Percentiles rank a stretch among this genome's conserved stretches.
Conservation (phyloP, 495 filamentous ascomycete genomes). For the Endocarpon pusillum region DNA sequence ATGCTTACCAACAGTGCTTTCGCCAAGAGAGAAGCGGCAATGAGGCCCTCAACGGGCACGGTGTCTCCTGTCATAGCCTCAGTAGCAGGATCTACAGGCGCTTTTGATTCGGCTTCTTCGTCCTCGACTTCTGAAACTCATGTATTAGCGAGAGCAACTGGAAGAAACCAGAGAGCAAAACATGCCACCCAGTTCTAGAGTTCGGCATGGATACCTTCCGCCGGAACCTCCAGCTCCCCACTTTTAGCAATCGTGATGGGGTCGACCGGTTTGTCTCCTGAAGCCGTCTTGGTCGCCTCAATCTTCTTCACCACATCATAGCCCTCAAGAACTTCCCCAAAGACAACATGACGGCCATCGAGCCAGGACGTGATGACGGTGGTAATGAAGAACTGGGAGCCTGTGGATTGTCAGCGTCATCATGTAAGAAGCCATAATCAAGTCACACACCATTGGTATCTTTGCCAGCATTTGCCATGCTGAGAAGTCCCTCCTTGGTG, state of each 20-base stretch:
- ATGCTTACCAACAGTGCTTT: too few relatives aligned
- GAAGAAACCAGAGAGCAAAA: too few relatives aligned
- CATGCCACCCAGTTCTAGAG: too few relatives aligned
- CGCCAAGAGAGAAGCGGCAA: too few relatives aligned
- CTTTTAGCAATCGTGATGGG: conserved; percentile 82
- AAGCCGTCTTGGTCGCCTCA: conserved; percentile 54
- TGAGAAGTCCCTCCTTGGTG: conserved; percentile 45
- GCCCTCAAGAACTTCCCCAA: conserved; percentile 81
- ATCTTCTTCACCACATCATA: conserved; percentile 83
- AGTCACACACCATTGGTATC: conserved; percentile 99
- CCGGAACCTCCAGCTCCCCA: conserved; percentile 61
- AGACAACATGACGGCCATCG: conserved; percentile 78
- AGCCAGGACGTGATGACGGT: conserved; percentile 74
- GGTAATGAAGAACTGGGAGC: conserved; percentile 96
- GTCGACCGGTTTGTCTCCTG: conserved; percentile 57
- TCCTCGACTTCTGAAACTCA: too few relatives aligned
- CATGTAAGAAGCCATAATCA: too few relatives aligned
- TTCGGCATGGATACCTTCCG: conserved; percentile 95
- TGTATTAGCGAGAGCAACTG: too few relatives aligned
- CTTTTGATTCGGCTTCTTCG: too few relatives aligned
- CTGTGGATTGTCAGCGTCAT: too few relatives aligned
- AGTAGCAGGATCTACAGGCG: too few relatives aligned
- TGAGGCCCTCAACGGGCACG: too few relatives aligned
- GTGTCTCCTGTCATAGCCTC: too few relatives aligned
- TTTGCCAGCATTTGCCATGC: conserved; percentile 81